Evolutionary conservation across 1,139 yeast genomes (phyloP).

Genomic region (Suhomyces atakaporum): DNA sequence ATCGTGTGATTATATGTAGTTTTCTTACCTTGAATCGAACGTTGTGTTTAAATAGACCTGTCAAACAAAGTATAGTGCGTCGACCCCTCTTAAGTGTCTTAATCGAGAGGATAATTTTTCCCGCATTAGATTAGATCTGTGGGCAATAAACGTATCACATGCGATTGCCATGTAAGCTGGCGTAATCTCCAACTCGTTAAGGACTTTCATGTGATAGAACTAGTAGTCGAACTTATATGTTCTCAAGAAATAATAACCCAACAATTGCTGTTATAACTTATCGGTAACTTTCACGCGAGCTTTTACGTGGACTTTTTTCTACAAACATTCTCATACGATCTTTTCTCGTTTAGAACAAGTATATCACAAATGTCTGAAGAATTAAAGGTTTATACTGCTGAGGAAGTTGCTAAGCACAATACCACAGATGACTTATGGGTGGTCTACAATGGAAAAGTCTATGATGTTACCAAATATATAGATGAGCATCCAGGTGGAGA

Average conservation of each 20-base stretch:
- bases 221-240: not conserved
- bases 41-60: no score
- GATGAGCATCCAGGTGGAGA: slow-evolving; percentile 99
- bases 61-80: no score
- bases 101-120: slow-evolving; percentile 1
- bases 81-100: not conserved
- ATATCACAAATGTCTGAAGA: slow-evolving; percentile 20
- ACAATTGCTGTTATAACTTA: no score
- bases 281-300: not conserved
- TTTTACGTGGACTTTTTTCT: slow-evolving; percentile 3
- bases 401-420: slow-evolving; percentile 79
- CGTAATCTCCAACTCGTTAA: not conserved
- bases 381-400: slow-evolving; percentile 39
- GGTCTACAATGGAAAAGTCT: slow-evolving; percentile 87
- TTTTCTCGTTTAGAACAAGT: slow-evolving; percentile 1
- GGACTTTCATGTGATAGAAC: not conserved
- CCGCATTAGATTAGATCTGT: not conserved
- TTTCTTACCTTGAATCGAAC: no score
- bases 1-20: no score
- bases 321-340: slow-evolving; percentile 3
- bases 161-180: not conserved
- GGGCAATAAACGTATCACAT: slow-evolving; percentile 1
- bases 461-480: slow-evolving; percentile 77
- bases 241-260: not conserved
- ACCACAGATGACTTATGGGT: slow-evolving; percentile 84